Conservation (phyloP, 2,329 filamentous ascomycete species). For the Epichloe brachyelytri region DNA sequence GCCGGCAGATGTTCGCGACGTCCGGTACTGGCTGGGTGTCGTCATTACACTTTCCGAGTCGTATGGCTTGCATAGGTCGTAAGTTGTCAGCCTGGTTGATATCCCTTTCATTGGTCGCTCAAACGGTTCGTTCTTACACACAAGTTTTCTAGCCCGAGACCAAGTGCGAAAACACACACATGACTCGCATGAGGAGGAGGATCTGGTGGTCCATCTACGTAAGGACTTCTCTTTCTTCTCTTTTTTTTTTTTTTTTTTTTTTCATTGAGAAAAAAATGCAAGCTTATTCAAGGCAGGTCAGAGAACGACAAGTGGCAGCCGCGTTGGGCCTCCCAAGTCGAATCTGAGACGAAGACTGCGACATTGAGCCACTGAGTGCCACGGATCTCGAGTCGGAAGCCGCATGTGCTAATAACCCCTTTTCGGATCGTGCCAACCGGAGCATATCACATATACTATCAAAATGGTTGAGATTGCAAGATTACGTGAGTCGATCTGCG, state of each 20-base stretch:
- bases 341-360: slow-evolving; percentile 26
- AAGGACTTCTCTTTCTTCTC: slow-evolving; percentile 10
- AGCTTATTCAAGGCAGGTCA: slow-evolving; percentile 13
- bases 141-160: slow-evolving; percentile 12
- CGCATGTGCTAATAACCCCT: slow-evolving; percentile 10
- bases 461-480: slow-evolving; percentile 26
- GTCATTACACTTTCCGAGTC: slow-evolving; percentile 40
- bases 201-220: slow-evolving; percentile 44
- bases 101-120: no score
- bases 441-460: slow-evolving; percentile 22
- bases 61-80: slow-evolving; percentile 30
- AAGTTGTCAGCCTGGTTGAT: slow-evolving; percentile 5
- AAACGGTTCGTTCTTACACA: background rate
- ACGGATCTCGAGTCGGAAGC: slow-evolving; percentile 20
- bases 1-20: slow-evolving; percentile 33
- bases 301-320: slow-evolving; percentile 24
- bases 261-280: background rate
- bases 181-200: slow-evolving; percentile 26
- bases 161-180: slow-evolving; percentile 14
- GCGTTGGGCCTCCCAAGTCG: slow-evolving; percentile 23
- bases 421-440: slow-evolving; percentile 18
- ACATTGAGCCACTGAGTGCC: slow-evolving; percentile 21
- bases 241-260: background rate
- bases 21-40: slow-evolving; percentile 35
- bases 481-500: slow-evolving; percentile 14